Conservation (phyloP, 345 rosid species). For the Melaleuca alternifolia region DNA sequence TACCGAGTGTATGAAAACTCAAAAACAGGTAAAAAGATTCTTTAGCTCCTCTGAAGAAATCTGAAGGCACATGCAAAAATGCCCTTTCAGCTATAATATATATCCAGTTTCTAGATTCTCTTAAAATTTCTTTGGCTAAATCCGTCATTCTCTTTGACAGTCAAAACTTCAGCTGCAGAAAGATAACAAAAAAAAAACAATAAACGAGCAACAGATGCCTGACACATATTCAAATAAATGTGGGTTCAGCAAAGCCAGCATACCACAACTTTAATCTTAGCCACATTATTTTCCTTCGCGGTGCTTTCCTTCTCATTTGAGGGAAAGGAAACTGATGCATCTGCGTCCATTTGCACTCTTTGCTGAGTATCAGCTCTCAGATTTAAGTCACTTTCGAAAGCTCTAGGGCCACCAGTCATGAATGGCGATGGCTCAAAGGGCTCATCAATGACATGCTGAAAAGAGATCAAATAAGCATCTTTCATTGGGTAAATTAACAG, state of each 20-base stretch:
- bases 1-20: neutral
- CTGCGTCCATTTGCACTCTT: slow-evolving; percentile 46
- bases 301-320: slow-evolving; percentile 60
- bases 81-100: neutral
- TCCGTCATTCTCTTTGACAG: neutral
- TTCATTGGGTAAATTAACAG: neutral
- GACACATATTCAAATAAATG: neutral
- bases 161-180: neutral
- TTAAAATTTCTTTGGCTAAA: neutral
- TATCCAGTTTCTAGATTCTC: neutral
- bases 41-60: neutral
- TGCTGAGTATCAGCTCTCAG: slow-evolving; percentile 32
- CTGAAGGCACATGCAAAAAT: neutral
- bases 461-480: neutral
- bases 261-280: slow-evolving; percentile 98
- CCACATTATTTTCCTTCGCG: slow-evolving; percentile 67
- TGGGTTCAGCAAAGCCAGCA: slow-evolving; percentile 12
- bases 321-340: slow-evolving; percentile 30
- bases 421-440: slow-evolving; percentile 94
- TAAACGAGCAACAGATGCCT: neutral
- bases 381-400: slow-evolving; percentile 56
- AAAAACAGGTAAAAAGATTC: neutral
- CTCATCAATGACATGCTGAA: slow-evolving; percentile 86
- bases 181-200: neutral
- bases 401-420: slow-evolving; percentile 58